A percentile compares a stretch with the other conserved stretches of the same genome.
These are phyloP conservation scores for Colletotrichum sp. DNA, from an alignment of 2,329 filamentous ascomycete genomes.

Conservation along the genomic window DNA sequence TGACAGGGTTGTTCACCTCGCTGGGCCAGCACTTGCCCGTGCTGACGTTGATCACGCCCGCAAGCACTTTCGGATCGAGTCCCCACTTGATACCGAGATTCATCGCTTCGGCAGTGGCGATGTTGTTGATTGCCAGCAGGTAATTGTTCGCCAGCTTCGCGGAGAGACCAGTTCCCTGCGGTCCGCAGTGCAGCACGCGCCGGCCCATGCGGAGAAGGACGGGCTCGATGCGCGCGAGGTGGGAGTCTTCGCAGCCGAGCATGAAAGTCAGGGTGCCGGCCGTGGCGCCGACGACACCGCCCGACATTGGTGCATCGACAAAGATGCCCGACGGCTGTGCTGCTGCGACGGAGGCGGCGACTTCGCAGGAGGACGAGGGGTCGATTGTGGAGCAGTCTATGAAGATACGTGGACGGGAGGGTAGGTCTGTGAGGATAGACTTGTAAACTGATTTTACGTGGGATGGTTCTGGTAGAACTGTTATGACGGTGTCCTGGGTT, in stretches of 20 bases:
- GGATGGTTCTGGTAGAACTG: conserved; percentile 85
- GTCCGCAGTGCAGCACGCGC: conserved; percentile 84
- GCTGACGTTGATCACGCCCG: conserved; percentile 88
- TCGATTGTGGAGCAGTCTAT: conserved; percentile 98
- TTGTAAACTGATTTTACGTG: conserved; percentile 87
- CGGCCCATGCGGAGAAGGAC: conserved; percentile 84
- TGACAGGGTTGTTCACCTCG: conserved; percentile 94
- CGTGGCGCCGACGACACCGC: conserved; percentile 88
- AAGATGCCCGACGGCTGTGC: conserved; percentile 66
- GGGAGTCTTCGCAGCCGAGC: conserved; percentile 73
- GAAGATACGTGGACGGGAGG: conserved; percentile 73
- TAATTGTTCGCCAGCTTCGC: conserved; percentile 99
- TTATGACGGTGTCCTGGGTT: conserved; percentile 80
- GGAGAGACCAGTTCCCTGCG: conserved; percentile 83
- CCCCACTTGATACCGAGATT: conserved; percentile 67
- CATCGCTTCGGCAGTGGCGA: conserved; percentile 71
- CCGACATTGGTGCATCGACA: conserved; percentile 96
- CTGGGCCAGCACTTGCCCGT: conserved; percentile 97
- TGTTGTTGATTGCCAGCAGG: conserved; percentile 91
- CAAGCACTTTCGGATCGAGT: conserved; percentile 68
- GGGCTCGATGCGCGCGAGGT: conserved; percentile 69
- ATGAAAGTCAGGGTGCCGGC: conserved; percentile 95
- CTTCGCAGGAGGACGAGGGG: conserved; percentile 78
- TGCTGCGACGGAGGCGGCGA: conserved; percentile 71
- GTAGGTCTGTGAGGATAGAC: conserved; percentile 69